Base-by-base conservation (phyloP, 2,329 filamentous ascomycete species). In the Anisogramma anomala region DNA sequence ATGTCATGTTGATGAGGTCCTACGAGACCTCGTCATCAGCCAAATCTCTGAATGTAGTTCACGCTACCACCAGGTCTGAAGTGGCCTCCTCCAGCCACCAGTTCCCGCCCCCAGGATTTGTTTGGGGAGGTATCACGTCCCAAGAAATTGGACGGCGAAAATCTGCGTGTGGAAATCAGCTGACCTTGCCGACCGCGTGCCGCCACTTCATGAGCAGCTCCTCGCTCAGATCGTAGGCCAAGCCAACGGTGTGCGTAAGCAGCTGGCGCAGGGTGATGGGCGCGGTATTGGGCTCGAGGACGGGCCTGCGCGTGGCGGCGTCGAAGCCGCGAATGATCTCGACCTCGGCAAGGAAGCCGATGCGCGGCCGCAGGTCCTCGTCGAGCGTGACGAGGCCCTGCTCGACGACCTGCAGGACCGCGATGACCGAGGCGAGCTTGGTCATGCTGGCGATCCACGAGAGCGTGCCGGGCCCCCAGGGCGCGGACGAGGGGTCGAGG, bases 181-280 rank as follows among this genome's bases (percentile, higher is more conserved):
- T n/a, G n/a, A n/a, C n/a, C 48, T 42, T 23, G 25, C 25, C 30
- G 8, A 15, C 39, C 25, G 34, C 38, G 9, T 23, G 36, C 22
- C 33, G 45, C 35, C 33, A 53, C 27, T 13, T 42, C 39, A 47
- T 45, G 7, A 39, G 34, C 6, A n/a, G 13, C n/a, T 33, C 33
- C 27, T 56, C 33, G 14, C 61, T 34, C 34, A 62, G 61, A 25
- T 58, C 54, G 50, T 72, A 72, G 4, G 48, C 51, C 0, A 58
- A 46, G 1, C 70, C 70, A 0, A 63, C 58, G 20, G 61, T 63
- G 48, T 73, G 69, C 1, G 63, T 65, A 4, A 74, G 57, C 2
- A 73, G 57, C 28, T 65, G 61, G n/a, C 59, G 55, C 4, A 71
- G 53, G 3, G 66, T 70, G 38, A 73, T 62, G 11, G 58, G 55